phyloP scores from a whole-genome alignment of 1,284 basidiomycete genomes.

The Earliella scabrosa region DNA sequence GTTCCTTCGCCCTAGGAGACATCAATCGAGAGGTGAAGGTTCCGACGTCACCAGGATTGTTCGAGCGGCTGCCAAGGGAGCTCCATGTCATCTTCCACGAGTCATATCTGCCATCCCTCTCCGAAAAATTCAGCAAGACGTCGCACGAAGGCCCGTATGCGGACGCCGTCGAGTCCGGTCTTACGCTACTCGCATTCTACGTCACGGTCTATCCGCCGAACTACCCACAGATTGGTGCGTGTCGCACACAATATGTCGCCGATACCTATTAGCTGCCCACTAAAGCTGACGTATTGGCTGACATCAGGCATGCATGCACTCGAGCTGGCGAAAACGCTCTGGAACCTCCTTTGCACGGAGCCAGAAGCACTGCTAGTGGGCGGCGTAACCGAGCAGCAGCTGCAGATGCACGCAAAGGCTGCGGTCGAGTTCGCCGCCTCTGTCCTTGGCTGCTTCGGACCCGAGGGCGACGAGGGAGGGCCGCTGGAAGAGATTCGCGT shows the following conservation, averaged over 20 bases:
- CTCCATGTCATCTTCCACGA: conserved; percentile 55
- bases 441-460: conserved; percentile 51
- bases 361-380: conserved; percentile 19
- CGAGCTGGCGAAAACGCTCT: conserved; percentile 73
- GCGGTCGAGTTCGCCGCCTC: conserved; percentile 48
- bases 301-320: conserved; percentile 71
- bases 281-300: neutral
- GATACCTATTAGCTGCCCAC: no score
- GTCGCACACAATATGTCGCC: neutral
- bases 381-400: conserved; percentile 14
- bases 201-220: conserved; percentile 67
- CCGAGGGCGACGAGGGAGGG: conserved; percentile 64
- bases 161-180: conserved; percentile 56
- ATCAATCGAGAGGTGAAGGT: conserved; percentile 10
- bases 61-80: conserved; percentile 42
- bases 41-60: conserved; percentile 20
- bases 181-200: conserved; percentile 66
- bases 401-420: conserved; percentile 29
- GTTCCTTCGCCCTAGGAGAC: conserved; percentile 41
- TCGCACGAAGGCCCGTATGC: conserved; percentile 66
- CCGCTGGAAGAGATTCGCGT: conserved; percentile 57
- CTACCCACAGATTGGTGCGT: conserved; percentile 78
- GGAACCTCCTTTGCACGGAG: conserved; percentile 57
- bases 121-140: conserved; percentile 63
- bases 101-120: conserved; percentile 58